These are phyloP conservation scores for Rhynchospora pubera DNA, from an alignment of 176 grass and related monocot species.

Conservation along the genomic window DNA sequence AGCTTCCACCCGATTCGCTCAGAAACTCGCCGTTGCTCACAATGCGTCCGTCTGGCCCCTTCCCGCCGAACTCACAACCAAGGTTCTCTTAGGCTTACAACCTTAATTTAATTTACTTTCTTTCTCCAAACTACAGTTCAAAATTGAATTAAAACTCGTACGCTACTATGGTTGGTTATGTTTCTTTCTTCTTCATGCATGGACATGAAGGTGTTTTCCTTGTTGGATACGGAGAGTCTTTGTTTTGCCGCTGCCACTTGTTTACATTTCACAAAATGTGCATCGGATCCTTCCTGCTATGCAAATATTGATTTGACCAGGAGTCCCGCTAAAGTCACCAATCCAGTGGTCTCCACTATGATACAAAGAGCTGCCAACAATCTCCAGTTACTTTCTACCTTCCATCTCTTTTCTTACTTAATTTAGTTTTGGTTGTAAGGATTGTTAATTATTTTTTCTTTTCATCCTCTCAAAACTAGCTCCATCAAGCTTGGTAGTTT, in stretches of 20 bases:
- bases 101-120: no score
- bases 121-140: no score
- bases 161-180: no score
- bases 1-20: constrained; percentile 21
- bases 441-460: no score
- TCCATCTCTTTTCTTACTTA: neutral
- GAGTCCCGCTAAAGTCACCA: constrained; percentile 10
- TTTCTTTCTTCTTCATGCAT: no score
- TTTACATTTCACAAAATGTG: constrained; percentile 31
- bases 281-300: constrained; percentile 35
- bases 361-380: constrained; percentile 38
- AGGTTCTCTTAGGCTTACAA: constrained; percentile 15
- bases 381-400: constrained; percentile 17
- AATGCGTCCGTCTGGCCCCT: constrained; percentile 31
- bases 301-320: constrained; percentile 32
- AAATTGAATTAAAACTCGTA: no score
- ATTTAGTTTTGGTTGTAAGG: no score
- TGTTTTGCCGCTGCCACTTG: constrained; percentile 32
- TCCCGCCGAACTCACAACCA: constrained; percentile 28
- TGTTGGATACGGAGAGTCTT: constrained; percentile 30
- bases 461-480: constrained; percentile 15
- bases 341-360: constrained; percentile 37
- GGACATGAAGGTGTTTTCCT: constrained; percentile 33
- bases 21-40: constrained; percentile 24
- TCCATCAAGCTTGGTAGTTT: constrained; percentile 35